These are phyloP conservation scores for Citrus sp. DNA, from an alignment of 345 rosid genomes.

Conservation along the genomic window DNA sequence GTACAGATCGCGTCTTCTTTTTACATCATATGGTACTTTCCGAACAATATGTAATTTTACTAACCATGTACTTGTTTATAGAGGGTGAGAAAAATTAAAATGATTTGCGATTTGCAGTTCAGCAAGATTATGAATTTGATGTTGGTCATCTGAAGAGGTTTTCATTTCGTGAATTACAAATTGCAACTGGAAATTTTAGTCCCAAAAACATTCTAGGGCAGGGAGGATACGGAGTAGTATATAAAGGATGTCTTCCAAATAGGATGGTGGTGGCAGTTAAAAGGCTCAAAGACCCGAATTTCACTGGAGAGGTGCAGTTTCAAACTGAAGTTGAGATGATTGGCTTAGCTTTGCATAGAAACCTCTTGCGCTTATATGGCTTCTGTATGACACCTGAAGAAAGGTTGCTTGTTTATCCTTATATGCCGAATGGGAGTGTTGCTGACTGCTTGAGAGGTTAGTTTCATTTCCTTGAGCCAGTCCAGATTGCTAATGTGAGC, in stretches of 20 bases:
- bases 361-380: conserved; percentile 80
- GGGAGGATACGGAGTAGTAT: conserved; percentile 96
- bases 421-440: conserved; percentile 94
- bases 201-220: conserved; percentile 78
- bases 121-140: conserved; percentile 86
- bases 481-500: not conserved
- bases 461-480: not conserved
- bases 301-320: conserved; percentile 88
- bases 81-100: not conserved
- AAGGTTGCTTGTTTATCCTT: conserved; percentile 92
- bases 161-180: conserved; percentile 74
- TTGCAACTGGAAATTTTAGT: conserved; percentile 74
- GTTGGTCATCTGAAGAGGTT: conserved; percentile 86
- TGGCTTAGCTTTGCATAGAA: conserved; percentile 90
- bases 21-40: conserved; percentile 57
- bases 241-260: conserved; percentile 83
- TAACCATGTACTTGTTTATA: not conserved
- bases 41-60: not conserved
- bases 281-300: conserved; percentile 88
- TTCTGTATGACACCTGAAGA: conserved; percentile 86
- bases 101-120: conserved; percentile 44
- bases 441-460: conserved; percentile 91
- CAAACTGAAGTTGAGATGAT: conserved; percentile 99
- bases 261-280: conserved; percentile 77
- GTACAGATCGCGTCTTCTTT: conserved; percentile 64